Base-by-base conservation (phyloP, 2,329 filamentous ascomycete genomes). In the Penicillium sp. region DNA sequence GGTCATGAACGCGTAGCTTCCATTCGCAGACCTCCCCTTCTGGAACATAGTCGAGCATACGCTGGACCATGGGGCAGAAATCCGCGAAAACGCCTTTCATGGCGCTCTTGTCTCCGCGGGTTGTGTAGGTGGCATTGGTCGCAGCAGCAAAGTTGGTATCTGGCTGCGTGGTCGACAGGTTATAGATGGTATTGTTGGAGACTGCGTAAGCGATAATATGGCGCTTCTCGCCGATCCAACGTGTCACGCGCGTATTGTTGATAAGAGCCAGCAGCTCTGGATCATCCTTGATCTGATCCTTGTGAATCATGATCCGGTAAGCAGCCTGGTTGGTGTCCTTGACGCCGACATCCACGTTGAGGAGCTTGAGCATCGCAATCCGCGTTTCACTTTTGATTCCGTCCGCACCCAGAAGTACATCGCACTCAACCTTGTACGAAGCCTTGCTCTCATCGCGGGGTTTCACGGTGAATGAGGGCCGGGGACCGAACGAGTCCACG, bases 191-290 rank as follows among this genome's bases (percentile, higher is more conserved):
- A 52, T 82, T 78, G 46, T 72, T 71, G 37, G 74, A 71, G 18
- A 84, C 72, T 0, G 79, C 73, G 52, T 84, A 84, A 1, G 77
- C 79, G 54, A 84, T 83, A 44, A 82, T 77, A 48, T 84, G 80
- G 3, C 77, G 70, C 53, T 76, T 75, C 40, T 75, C 73, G n/a
- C 80, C 79, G 34, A 83, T 80, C 75, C 77, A 84, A 26, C 80
- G 70, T 1, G 74, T 75, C 1, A 77, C 79, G 5, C 67, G 64
- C 38, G 80, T 73, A 11, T 67, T 67, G 30, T 79, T 69, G 9
- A 84, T 66, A 3, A 84, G 67, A 0, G 61, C 68, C 15, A 76
- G 60, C 1, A 80, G 65, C 42, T 77, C 73, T 0, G 74, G 69
- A 39, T 73, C 69, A 11, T 66, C 47, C 34, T 65, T 49, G 52